Evolutionary conservation across 495 filamentous ascomycete species (phyloP).

Genomic region (Penicillium longicatenatum): DNA sequence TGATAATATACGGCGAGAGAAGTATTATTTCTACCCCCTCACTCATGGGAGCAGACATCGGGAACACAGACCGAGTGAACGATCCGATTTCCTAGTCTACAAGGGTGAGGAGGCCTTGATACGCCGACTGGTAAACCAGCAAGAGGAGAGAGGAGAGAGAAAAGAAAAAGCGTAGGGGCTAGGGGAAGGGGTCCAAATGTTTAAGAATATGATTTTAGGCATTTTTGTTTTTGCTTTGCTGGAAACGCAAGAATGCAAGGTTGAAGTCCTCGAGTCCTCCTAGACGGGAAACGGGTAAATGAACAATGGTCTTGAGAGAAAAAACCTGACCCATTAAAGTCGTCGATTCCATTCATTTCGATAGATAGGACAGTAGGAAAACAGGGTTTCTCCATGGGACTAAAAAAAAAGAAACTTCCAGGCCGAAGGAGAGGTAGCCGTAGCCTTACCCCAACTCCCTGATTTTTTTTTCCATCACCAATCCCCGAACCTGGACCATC

Average conservation of each 20-base stretch:
- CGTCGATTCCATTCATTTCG: slow-evolving; percentile 40
- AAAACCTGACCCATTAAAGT: slow-evolving; percentile 32
- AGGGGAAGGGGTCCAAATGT: slow-evolving; percentile 9
- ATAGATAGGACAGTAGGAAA: slow-evolving; percentile 37
- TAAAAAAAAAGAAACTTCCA: slow-evolving; percentile 24
- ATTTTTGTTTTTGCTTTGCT: neutral
- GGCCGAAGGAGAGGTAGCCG: slow-evolving; percentile 23
- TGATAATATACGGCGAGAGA: slow-evolving; percentile 42
- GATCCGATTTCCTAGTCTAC: slow-evolving; percentile 26
- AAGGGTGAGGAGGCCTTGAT: slow-evolving; percentile 46
- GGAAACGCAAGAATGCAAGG: neutral
- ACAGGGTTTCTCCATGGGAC: slow-evolving; percentile 27
- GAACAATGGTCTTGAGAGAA: slow-evolving; percentile 24
- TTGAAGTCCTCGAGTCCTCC: neutral
- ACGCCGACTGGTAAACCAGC: slow-evolving; percentile 30
- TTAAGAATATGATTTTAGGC: neutral
- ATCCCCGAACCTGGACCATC: slow-evolving; percentile 36
- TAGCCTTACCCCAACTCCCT: slow-evolving; percentile 23
- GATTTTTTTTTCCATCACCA: slow-evolving; percentile 27
- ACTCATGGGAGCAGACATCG: slow-evolving; percentile 36
- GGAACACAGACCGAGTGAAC: slow-evolving; percentile 26
- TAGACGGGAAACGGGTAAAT: slow-evolving; percentile 7
- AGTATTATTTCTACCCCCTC: slow-evolving; percentile 43
- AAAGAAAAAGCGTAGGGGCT: no score
- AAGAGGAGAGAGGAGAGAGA: slow-evolving; percentile 9